Evolutionary conservation across 1,284 basidiomycete genomes (phyloP).

Genomic region (Leccinum pallidistipes): DNA sequence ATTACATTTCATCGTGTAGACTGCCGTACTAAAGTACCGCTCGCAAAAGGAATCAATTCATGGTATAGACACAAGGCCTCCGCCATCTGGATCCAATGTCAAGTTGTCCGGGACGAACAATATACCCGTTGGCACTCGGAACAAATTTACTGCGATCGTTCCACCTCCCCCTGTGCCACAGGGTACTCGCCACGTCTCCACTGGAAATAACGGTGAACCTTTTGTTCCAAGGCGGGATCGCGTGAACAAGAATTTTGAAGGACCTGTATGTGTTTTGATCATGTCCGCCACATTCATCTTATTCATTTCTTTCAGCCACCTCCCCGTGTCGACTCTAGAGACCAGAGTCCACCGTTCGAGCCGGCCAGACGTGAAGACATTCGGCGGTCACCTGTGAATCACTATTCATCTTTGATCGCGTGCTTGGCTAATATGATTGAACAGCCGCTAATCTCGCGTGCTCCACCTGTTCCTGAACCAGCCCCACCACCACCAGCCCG

Average conservation of each 20-base stretch:
- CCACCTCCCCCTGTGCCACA: conserved; percentile 1
- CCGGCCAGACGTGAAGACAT: conserved; percentile 11
- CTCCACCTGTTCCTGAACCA: conserved; percentile 17
- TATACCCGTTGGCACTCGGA: conserved; percentile 29
- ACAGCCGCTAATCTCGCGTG: conserved; percentile 12
- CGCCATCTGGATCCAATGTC: conserved; percentile 19
- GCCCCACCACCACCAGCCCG: conserved; percentile 5
- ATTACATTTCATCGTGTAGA: neutral
- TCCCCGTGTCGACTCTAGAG: conserved; percentile 8
- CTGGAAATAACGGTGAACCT: conserved; percentile 26
- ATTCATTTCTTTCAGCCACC: conserved; percentile 15
- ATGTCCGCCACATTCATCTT: neutral
- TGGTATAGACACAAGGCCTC: conserved; percentile 18
- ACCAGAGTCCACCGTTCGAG: conserved; percentile 8
- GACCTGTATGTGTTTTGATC: conserved; percentile 17
- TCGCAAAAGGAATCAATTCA: conserved; percentile 29
- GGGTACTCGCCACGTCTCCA: neutral
- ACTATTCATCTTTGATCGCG: neutral
- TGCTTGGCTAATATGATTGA: conserved; percentile 9
- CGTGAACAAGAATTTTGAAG: conserved; percentile 21
- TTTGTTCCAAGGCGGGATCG: conserved; percentile 19
- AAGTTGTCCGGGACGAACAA: conserved; percentile 38
- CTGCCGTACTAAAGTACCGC: neutral
- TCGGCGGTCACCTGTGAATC: conserved; percentile 21
- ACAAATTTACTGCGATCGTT: conserved; percentile 22